Evolutionary conservation across 768 basidiomycete genomes (phyloP).

Genomic region (Gautieria morchelliformis): DNA sequence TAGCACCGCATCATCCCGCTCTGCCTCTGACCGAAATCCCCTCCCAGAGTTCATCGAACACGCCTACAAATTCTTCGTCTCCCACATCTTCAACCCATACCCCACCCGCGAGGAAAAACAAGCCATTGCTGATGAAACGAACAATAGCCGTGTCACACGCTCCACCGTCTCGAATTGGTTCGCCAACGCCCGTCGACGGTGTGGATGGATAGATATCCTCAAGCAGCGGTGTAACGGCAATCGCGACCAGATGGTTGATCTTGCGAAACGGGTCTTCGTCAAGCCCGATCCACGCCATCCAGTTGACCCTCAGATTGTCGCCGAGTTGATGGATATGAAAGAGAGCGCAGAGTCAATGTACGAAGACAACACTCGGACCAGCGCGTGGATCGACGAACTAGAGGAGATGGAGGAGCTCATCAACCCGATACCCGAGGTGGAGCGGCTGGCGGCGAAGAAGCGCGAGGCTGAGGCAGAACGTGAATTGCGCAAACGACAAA

Average conservation of each 20-base stretch:
- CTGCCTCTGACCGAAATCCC: conserved; percentile 1
- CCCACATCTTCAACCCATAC: conserved; percentile 44
- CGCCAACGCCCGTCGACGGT: conserved; percentile 11
- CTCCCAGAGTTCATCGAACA: conserved; percentile 15
- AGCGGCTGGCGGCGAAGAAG: not conserved
- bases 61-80: conserved; percentile 33
- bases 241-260: conserved; percentile 16
- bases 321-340: conserved; percentile 24
- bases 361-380: conserved; percentile 12
- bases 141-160: not conserved
- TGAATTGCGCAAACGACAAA: not conserved
- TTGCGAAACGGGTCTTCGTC: conserved; percentile 20
- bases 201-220: conserved; percentile 14
- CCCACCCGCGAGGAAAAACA: conserved; percentile 22
- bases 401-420: conserved; percentile 1
- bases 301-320: conserved; percentile 10
- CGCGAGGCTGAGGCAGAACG: not conserved
- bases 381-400: conserved; percentile 6
- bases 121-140: conserved; percentile 3
- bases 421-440: not conserved
- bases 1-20: not conserved
- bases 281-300: conserved; percentile 9
- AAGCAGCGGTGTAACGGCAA: conserved; percentile 15
- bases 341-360: conserved; percentile 21
- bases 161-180: conserved; percentile 13